A percentile compares a stretch with the other conserved stretches of the same genome.
These are phyloP conservation scores for Talaromyces liani DNA, from an alignment of 495 filamentous ascomycete species.

Conservation along the genomic window DNA sequence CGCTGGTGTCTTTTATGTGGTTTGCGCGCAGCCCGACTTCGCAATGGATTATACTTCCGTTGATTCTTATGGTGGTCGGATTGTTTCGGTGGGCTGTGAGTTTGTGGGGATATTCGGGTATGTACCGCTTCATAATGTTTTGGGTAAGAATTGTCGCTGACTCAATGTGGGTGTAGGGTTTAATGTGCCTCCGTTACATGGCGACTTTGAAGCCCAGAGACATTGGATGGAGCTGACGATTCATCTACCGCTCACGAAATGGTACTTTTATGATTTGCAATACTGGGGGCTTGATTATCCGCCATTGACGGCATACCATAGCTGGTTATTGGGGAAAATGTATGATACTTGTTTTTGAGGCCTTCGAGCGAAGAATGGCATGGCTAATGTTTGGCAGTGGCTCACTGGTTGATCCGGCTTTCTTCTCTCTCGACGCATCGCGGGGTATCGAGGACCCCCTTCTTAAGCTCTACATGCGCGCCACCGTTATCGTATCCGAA, in stretches of 20 bases:
- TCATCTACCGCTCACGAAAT: conserved; percentile 80
- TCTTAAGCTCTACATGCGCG: conserved; percentile 93
- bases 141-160: neutral
- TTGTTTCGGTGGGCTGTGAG: conserved; percentile 90
- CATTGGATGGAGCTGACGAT: conserved; percentile 98
- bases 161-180: conserved; percentile 46
- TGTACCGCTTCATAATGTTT: conserved; percentile 8
- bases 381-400: conserved; percentile 42
- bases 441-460: conserved; percentile 69
- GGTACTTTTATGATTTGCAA: conserved; percentile 94
- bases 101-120: conserved; percentile 92
- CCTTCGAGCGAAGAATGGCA: neutral
- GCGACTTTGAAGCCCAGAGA: conserved; percentile 94
- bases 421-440: conserved; percentile 84
- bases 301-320: conserved; percentile 94
- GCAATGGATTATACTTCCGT: conserved; percentile 86
- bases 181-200: conserved; percentile 79
- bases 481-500: conserved; percentile 81
- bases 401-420: conserved; percentile 64
- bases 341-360: conserved; percentile 21
- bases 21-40: conserved; percentile 74
- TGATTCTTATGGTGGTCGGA: conserved; percentile 83
- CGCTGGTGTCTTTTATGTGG: conserved; percentile 87
- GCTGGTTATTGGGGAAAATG: conserved; percentile 87
- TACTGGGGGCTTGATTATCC: conserved; percentile 99